These are phyloP conservation scores for Protomyces inundatus DNA, from an alignment of 1,139 yeast species.

Conservation along the genomic window DNA sequence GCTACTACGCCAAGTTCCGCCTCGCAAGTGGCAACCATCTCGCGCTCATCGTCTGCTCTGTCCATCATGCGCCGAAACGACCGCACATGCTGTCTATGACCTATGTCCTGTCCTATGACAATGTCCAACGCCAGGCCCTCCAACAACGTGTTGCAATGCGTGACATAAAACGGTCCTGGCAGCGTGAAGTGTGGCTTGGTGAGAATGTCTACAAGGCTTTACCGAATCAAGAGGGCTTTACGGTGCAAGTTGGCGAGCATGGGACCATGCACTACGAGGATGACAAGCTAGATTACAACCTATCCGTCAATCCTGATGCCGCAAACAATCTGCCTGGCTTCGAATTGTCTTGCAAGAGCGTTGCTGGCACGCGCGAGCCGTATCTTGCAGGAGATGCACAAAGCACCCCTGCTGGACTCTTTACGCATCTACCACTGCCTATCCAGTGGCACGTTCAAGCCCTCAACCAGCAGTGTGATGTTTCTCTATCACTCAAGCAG, in stretches of 20 bases:
- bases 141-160: not conserved
- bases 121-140: not conserved
- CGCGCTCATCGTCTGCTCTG: constrained; percentile 16
- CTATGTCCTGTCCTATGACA: not conserved
- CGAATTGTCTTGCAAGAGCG: not conserved
- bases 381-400: not conserved
- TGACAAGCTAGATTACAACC: not conserved
- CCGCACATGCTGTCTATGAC: constrained; percentile 20
- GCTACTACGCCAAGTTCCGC: constrained; percentile 22
- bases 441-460: constrained; percentile 26
- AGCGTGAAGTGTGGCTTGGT: not conserved
- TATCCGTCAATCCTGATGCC: not conserved
- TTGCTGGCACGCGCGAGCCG: constrained; percentile 2
- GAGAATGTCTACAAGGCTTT: not conserved
- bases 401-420: constrained; percentile 17
- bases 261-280: not conserved
- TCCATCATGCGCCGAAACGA: not conserved
- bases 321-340: not conserved
- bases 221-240: not conserved
- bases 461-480: not conserved
- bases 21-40: constrained; percentile 13
- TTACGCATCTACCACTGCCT: constrained; percentile 15
- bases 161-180: not conserved
- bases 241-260: not conserved
- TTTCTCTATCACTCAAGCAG: not conserved